These are phyloP conservation scores for Keithomyces neogunnii DNA, from an alignment of 2,329 filamentous ascomycete species.

Conservation along the genomic window DNA sequence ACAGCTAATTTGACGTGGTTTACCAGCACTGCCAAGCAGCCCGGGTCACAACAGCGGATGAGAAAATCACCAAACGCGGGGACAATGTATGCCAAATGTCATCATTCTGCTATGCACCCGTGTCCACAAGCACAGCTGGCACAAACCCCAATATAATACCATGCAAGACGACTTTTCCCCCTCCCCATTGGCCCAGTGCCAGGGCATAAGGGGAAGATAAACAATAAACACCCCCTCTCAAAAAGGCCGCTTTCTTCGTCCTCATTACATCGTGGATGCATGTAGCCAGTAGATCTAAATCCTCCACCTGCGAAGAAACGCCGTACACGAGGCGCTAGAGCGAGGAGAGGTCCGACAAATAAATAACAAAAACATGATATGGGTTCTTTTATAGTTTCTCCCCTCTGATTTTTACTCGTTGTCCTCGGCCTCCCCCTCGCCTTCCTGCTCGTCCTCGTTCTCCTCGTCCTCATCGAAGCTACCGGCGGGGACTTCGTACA, in stretches of 20 bases:
- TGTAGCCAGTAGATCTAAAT: not conserved
- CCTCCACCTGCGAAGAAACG: not conserved
- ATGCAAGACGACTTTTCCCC: not conserved
- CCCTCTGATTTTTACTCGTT: slow-evolving; percentile 18
- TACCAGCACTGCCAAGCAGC: too few relatives aligned
- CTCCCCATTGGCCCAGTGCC: not conserved
- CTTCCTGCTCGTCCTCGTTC: slow-evolving; percentile 47
- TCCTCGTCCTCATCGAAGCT: slow-evolving; percentile 90
- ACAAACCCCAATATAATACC: not conserved
- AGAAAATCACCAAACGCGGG: not conserved
- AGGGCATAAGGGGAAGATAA: too few relatives aligned
- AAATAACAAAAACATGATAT: not conserved
- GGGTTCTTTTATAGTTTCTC: too few relatives aligned
- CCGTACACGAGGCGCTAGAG: not conserved
- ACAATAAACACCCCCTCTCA: not conserved
- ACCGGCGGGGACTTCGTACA: slow-evolving; percentile 82
- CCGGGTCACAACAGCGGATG: too few relatives aligned
- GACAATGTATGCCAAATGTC: not conserved
- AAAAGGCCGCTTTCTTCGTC: not conserved
- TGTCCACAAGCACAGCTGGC: not conserved
- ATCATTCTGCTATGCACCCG: not conserved
- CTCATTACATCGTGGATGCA: slow-evolving; percentile 4
- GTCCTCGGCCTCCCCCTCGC: slow-evolving; percentile 32
- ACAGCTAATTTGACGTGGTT: too few relatives aligned
- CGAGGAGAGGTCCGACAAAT: not conserved